Conservation (phyloP, 2,329 filamentous ascomycete species). For the Corynespora cassiicola region DNA sequence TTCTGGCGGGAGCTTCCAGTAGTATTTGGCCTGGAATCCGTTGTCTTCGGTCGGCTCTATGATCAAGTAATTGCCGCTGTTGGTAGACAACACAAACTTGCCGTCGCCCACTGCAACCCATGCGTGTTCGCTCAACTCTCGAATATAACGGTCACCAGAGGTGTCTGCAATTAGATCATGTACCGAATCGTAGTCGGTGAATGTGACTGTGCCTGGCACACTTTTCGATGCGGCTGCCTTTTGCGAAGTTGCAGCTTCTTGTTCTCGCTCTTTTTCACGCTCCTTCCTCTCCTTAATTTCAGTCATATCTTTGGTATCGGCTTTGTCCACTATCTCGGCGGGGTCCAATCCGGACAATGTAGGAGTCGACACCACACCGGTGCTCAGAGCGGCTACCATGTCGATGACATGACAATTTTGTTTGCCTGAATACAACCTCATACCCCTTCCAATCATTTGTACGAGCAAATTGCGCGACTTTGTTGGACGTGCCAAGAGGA, state of each 20-base stretch:
- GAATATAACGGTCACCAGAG: slow-evolving; percentile 78
- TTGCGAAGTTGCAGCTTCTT: slow-evolving; percentile 69
- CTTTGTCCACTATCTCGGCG: slow-evolving; percentile 73
- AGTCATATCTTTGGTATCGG: slow-evolving; percentile 68
- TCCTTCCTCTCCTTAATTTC: slow-evolving; percentile 59
- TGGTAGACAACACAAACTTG: slow-evolving; percentile 73
- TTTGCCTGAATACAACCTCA: slow-evolving; percentile 83
- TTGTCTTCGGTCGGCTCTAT: slow-evolving; percentile 55
- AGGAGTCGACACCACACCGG: slow-evolving; percentile 87
- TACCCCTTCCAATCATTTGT: slow-evolving; percentile 96
- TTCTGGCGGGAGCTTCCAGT: slow-evolving; percentile 46
- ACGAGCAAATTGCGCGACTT: slow-evolving; percentile 91
- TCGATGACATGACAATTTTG: slow-evolving; percentile 93
- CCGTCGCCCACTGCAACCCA: slow-evolving; percentile 82
- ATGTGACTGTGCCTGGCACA: slow-evolving; percentile 65
- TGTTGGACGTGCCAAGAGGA: slow-evolving; percentile 86
- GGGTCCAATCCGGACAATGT: slow-evolving; percentile 94
- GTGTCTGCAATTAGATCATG: slow-evolving; percentile 87
- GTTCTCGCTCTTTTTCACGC: slow-evolving; percentile 46
- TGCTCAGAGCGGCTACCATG: slow-evolving; percentile 85
- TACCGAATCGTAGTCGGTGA: slow-evolving; percentile 92
- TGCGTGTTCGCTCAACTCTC: slow-evolving; percentile 73
- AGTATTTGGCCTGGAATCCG: slow-evolving; percentile 49
- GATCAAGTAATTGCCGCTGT: slow-evolving; percentile 65
- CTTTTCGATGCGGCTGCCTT: slow-evolving; percentile 23